A percentile compares a stretch with the other conserved stretches of the same genome.
These are phyloP conservation scores for Aspergillus sp. DNA, from an alignment of 2,329 filamentous ascomycete species.

Conservation along the genomic window DNA sequence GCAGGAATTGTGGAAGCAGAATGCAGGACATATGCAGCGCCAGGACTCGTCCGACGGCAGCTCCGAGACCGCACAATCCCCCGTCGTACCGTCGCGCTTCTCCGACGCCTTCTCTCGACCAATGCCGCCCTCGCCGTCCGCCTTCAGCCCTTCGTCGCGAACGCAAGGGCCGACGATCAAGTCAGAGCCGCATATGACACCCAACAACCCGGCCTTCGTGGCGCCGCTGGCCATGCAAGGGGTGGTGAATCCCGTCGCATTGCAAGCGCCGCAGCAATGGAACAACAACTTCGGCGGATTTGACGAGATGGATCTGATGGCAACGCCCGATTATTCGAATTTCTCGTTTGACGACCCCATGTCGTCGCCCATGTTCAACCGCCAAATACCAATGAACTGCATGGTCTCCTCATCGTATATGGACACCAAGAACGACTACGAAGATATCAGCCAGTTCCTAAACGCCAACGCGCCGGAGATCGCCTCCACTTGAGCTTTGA, in stretches of 20 bases:
- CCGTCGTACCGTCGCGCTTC: conserved; percentile 31
- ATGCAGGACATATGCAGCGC: conserved; percentile 52
- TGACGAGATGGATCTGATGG: conserved; percentile 36
- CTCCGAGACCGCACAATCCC: conserved; percentile 55
- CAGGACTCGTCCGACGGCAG: conserved; percentile 58
- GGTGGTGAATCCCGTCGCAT: conserved; percentile 37
- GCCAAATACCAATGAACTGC: conserved; percentile 36
- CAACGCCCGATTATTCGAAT: conserved; percentile 28
- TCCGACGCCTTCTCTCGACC: conserved; percentile 32
- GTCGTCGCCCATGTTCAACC: conserved; percentile 37
- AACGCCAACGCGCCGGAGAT: conserved; percentile 41
- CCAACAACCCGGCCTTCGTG: conserved; percentile 23
- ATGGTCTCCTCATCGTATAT: conserved; percentile 29
- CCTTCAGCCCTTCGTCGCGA: conserved; percentile 37
- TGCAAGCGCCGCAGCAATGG: conserved; percentile 34
- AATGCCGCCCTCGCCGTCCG: conserved; percentile 42
- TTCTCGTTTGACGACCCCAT: conserved; percentile 35
- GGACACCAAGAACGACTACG: conserved; percentile 35
- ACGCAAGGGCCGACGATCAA: conserved; percentile 29
- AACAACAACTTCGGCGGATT: conserved; percentile 27
- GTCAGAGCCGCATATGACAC: conserved; percentile 23
- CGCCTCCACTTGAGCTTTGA: conserved; percentile 31
- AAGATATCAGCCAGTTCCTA: conserved; percentile 42
- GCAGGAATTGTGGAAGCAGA: conserved; percentile 53
- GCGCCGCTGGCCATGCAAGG: conserved; percentile 31